These are phyloP conservation scores for Lipomyces chichibuensis DNA, from an alignment of 805 yeast genomes.

Conservation along the genomic window DNA sequence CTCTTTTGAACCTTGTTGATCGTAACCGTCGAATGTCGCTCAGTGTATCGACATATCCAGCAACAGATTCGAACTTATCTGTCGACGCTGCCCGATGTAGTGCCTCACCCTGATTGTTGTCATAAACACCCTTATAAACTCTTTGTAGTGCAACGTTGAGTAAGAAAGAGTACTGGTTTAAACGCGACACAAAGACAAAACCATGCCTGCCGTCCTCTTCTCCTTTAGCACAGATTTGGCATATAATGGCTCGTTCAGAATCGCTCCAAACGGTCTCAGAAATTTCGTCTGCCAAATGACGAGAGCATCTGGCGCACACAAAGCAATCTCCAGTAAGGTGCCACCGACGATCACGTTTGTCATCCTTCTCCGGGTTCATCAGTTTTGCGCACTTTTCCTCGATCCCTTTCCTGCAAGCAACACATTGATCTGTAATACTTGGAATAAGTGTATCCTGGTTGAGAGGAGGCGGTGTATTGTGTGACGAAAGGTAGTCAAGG, in stretches of 20 bases:
- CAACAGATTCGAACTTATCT: constrained; percentile 31
- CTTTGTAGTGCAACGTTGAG: constrained; percentile 83
- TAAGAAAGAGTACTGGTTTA: constrained; percentile 73
- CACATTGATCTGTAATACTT: constrained; percentile 65
- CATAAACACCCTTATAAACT: constrained; percentile 39
- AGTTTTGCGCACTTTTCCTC: constrained; percentile 55
- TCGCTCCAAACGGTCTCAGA: constrained; percentile 48
- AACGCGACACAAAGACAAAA: constrained; percentile 64
- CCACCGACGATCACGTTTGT: constrained; percentile 64
- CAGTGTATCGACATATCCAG: constrained; percentile 63
- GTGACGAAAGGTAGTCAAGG: constrained; percentile 53
- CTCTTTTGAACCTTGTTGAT: constrained; percentile 66
- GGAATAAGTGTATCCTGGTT: constrained; percentile 20
- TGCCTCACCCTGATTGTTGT: constrained; percentile 15
- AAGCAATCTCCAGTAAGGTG: constrained; percentile 66
- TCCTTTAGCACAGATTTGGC: constrained; percentile 63
- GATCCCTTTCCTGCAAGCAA: constrained; percentile 69
- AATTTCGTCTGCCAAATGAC: constrained; percentile 47
- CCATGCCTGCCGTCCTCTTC: constrained; percentile 50
- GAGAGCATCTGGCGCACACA: constrained; percentile 62
- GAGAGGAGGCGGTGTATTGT: constrained; percentile 28
- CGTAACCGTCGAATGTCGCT: constrained; percentile 76
- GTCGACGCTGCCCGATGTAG: constrained; percentile 21
- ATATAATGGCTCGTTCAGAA: constrained; percentile 49
- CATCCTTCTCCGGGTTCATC: constrained; percentile 7